Conservation (phyloP, 2,329 filamentous ascomycete genomes). For the Colletotrichum sp. region DNA sequence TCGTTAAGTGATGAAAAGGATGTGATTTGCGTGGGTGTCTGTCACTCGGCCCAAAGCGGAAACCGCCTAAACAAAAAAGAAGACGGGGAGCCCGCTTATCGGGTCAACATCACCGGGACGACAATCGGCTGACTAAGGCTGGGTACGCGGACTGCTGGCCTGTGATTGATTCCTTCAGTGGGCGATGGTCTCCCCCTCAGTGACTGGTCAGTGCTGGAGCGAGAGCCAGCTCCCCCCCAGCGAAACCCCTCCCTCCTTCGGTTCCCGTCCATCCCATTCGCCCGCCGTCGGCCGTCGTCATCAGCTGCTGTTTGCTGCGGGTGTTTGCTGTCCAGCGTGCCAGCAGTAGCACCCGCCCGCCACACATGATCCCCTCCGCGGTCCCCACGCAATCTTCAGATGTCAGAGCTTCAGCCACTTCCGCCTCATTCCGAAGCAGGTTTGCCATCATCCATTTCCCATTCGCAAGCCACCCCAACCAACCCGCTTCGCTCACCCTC, state of each 20-base stretch:
- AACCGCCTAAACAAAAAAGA: conserved; percentile 15
- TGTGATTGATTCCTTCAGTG: background rate
- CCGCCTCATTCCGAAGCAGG: conserved; percentile 13
- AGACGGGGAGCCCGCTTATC: background rate
- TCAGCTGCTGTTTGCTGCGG: background rate
- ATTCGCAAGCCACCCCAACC: background rate
- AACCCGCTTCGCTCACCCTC: background rate
- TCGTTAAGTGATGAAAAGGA: background rate
- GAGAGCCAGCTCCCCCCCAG: background rate
- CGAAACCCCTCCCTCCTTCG: background rate
- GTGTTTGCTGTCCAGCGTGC: background rate
- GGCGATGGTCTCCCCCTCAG: background rate
- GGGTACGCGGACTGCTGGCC: background rate
- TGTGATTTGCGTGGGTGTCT: background rate
- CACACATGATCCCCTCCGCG: conserved; percentile 5
- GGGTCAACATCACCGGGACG: conserved; percentile 31
- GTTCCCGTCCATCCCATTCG: conserved; percentile 2
- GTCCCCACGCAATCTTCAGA: conserved; percentile 9
- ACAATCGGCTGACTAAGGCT: conserved; percentile 27
- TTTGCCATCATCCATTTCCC: conserved; percentile 7
- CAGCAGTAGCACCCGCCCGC: background rate
- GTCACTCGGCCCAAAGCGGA: background rate
- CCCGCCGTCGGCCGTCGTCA: conserved; percentile 16
- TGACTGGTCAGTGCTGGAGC: background rate
- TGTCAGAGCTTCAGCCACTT: conserved; percentile 22